A percentile compares a stretch with the other conserved stretches of the same genome.
phyloP scores from a whole-genome alignment of 2,329 filamentous ascomycete species.

The Immersiporthe knoxdaviesiana region DNA sequence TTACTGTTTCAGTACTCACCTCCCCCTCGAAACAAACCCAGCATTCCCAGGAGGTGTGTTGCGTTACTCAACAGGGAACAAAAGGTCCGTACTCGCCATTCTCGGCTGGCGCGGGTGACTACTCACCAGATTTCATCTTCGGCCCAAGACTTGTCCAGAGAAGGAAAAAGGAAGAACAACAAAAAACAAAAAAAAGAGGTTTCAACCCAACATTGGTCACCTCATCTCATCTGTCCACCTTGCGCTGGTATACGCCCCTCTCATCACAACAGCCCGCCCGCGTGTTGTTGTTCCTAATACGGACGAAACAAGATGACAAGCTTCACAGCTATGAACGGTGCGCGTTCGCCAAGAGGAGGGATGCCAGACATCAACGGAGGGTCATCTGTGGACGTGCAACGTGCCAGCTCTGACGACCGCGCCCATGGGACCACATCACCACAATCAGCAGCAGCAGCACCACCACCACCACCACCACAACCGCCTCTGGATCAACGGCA shows the following conservation, averaged over 20 bases:
- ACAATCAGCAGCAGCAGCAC: slow-evolving; percentile 22
- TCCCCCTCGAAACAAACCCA: neutral
- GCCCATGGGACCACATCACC: slow-evolving; percentile 31
- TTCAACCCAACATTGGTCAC: neutral
- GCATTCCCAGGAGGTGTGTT: neutral
- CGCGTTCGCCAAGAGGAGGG: slow-evolving; percentile 49
- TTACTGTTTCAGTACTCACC: neutral
- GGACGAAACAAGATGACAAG: slow-evolving; percentile 48
- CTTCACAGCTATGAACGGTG: slow-evolving; percentile 57
- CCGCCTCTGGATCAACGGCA: slow-evolving; percentile 28
- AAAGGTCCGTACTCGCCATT: neutral
- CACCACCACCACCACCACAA: neutral
- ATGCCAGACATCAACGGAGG: slow-evolving; percentile 42
- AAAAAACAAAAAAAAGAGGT: neutral
- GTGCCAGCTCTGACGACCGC: slow-evolving; percentile 41
- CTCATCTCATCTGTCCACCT: neutral
- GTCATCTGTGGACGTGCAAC: slow-evolving; percentile 37
- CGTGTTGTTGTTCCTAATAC: neutral
- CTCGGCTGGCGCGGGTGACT: neutral
- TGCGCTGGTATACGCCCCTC: neutral
- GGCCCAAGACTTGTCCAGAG: neutral
- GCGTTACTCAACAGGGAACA: neutral
- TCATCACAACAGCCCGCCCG: neutral
- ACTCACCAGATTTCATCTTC: neutral
- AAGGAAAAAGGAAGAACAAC: neutral